Evolutionary conservation across 495 filamentous ascomycete genomes (phyloP).

Genomic region (Trichoderma parareesei): DNA sequence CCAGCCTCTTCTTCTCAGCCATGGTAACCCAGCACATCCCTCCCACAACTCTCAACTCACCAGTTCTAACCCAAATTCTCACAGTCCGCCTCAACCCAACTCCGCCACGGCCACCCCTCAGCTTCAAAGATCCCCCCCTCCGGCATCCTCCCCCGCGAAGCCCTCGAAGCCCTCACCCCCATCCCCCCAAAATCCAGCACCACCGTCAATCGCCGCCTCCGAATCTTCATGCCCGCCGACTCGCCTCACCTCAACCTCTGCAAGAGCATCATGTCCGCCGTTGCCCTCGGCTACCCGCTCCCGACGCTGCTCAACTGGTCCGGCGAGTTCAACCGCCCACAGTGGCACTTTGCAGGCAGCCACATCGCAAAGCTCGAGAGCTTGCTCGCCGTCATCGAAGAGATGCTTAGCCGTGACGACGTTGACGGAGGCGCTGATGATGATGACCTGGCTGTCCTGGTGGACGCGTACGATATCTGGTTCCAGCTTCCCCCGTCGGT

Average conservation of each 20-base stretch:
- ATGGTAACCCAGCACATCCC: neutral
- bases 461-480: slow-evolving; percentile 14
- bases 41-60: neutral
- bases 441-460: slow-evolving; percentile 12
- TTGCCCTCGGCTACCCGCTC: slow-evolving; percentile 6
- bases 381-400: slow-evolving; percentile 11
- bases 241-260: slow-evolving; percentile 11
- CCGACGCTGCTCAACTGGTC: slow-evolving; percentile 9
- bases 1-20: slow-evolving; percentile 1
- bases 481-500: slow-evolving; percentile 11
- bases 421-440: neutral
- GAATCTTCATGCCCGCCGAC: slow-evolving; percentile 12
- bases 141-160: neutral
- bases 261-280: slow-evolving; percentile 11
- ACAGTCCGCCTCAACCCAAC: neutral
- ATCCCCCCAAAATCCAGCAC: neutral
- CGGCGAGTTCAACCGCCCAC: slow-evolving; percentile 11
- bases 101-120: neutral
- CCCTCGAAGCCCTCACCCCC: neutral
- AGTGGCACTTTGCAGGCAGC: slow-evolving; percentile 12
- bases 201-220: neutral
- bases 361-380: slow-evolving; percentile 13
- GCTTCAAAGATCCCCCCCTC: neutral
- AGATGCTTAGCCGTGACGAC: neutral
- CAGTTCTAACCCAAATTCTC: neutral